phyloP scores from a whole-genome alignment of 352 stramenopile species.

The Pythium dissimile region DNA sequence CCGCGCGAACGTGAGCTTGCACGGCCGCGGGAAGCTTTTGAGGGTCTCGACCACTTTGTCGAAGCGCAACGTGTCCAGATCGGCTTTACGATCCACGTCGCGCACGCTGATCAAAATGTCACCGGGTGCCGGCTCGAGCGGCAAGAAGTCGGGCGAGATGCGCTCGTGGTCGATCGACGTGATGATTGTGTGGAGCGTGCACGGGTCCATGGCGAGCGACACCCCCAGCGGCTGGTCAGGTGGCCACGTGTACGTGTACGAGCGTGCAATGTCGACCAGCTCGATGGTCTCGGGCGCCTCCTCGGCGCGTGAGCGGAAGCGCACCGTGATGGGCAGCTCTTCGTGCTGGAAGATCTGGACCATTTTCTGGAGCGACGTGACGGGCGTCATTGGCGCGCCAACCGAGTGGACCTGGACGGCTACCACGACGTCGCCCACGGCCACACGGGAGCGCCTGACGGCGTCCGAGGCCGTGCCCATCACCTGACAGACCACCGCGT shows the following conservation, averaged over 20 bases:
- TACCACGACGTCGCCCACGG: slow-evolving; percentile 63
- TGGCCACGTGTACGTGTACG: slow-evolving; percentile 58
- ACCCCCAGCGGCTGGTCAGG: slow-evolving; percentile 50
- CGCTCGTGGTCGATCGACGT: slow-evolving; percentile 55
- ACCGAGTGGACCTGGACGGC: slow-evolving; percentile 42
- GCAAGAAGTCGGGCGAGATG: slow-evolving; percentile 54
- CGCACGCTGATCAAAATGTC: slow-evolving; percentile 62
- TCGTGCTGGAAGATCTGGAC: slow-evolving; percentile 46
- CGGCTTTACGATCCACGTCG: slow-evolving; percentile 17
- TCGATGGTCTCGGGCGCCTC: slow-evolving; percentile 35
- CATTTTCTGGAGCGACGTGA: slow-evolving; percentile 46
- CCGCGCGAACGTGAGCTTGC: slow-evolving; percentile 56
- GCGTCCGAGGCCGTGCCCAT: slow-evolving; percentile 38
- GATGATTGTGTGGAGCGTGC: slow-evolving; percentile 64
- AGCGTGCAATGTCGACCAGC: slow-evolving; percentile 35
- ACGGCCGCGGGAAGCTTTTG: slow-evolving; percentile 46
- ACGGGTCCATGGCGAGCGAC: slow-evolving; percentile 77
- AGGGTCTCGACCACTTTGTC: slow-evolving; percentile 60
- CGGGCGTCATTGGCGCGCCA: slow-evolving; percentile 28
- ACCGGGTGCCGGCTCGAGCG: slow-evolving; percentile 46
- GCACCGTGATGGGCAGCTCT: slow-evolving; percentile 56
- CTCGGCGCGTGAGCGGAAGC: slow-evolving; percentile 54
- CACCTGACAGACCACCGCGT: slow-evolving; percentile 72
- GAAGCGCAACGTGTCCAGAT: slow-evolving; percentile 63
- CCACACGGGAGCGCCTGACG: slow-evolving; percentile 44